Evolutionary conservation across 2,329 filamentous ascomycete genomes (phyloP).

Genomic region (Leptographium procerum): DNA sequence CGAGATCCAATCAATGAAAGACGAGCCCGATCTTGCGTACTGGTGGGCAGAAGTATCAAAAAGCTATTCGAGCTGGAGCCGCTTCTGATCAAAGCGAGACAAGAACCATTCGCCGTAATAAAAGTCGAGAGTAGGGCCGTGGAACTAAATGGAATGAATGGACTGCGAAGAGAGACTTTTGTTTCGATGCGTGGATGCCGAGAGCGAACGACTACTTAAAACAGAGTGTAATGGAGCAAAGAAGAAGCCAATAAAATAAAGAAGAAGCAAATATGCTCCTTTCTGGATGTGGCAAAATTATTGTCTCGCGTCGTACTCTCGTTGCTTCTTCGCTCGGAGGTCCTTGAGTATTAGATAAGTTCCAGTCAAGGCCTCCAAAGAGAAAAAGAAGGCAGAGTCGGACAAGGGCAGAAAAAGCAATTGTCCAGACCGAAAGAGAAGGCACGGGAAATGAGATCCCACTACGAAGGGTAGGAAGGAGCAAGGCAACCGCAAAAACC

Average conservation of each 20-base stretch:
- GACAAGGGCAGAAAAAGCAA: background rate
- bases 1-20: no score
- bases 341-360: constrained; percentile 4
- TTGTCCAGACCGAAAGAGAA: background rate
- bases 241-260: no score
- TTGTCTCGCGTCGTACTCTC: background rate
- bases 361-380: background rate
- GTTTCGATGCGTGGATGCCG: background rate
- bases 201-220: background rate
- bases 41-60: background rate
- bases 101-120: background rate
- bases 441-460: background rate
- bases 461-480: background rate
- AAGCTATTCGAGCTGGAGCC: background rate
- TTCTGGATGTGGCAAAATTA: background rate
- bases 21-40: no score
- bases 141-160: no score
- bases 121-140: background rate
- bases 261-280: background rate
- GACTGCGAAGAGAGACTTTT: no score
- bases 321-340: background rate
- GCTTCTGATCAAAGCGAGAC: background rate
- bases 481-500: background rate
- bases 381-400: background rate
- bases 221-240: background rate